Evolutionary conservation across 2,329 filamentous ascomycete species (phyloP).

Genomic region (Chaetomium sp.): DNA sequence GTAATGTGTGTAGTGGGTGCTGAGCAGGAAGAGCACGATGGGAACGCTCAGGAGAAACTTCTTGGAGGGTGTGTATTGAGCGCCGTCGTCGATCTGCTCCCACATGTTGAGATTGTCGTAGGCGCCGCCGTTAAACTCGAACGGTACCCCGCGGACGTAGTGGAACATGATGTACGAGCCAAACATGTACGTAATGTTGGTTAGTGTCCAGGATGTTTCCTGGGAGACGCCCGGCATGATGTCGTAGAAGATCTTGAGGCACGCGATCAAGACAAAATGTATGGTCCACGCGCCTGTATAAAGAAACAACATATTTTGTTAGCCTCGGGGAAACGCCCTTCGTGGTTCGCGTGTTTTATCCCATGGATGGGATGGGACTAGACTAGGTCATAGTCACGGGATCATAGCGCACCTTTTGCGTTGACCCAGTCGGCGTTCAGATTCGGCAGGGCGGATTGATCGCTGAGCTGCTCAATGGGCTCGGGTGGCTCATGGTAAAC

Average conservation of each 20-base stretch:
- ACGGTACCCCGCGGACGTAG: constrained; percentile 93
- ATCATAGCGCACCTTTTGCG: constrained; percentile 68
- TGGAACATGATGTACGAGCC: constrained; percentile 99
- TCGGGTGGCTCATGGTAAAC: constrained; percentile 97
- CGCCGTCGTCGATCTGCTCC: constrained; percentile 99
- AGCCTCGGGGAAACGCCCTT: constrained; percentile 12
- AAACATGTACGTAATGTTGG: constrained; percentile 98
- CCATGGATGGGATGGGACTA: too few species aligned
- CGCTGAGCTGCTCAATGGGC: constrained; percentile 94
- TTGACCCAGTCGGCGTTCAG: constrained; percentile 99
- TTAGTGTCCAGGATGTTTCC: constrained; percentile 97
- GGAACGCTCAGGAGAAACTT: constrained; percentile 95
- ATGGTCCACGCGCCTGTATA: constrained; percentile 88
- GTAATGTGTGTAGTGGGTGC: constrained; percentile 98
- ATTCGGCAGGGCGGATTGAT: constrained; percentile 91
- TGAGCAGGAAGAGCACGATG: constrained; percentile 88
- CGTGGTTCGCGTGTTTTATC: background rate
- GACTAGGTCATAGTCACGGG: background rate
- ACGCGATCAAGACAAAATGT: constrained; percentile 85
- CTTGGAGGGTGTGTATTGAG: constrained; percentile 97
- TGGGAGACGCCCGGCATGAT: constrained; percentile 94
- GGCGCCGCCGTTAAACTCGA: constrained; percentile 96
- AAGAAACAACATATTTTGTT: constrained; percentile 1
- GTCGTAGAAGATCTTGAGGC: constrained; percentile 93
- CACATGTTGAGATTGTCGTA: constrained; percentile 99